Base-by-base conservation (phyloP, 2,329 filamentous ascomycete genomes). In the Cyclaneusma minus region DNA sequence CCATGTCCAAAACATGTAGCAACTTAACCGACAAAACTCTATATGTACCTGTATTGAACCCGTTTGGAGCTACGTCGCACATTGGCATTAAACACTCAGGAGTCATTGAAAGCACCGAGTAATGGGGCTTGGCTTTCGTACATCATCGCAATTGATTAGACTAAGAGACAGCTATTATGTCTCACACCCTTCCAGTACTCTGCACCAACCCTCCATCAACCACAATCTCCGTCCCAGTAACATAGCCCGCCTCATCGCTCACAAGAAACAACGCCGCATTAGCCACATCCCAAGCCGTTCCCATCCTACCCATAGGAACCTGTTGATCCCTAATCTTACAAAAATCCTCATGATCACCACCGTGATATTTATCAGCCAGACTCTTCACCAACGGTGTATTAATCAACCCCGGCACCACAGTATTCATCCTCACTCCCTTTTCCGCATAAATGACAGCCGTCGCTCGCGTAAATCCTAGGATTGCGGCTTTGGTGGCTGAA, bases 241-340 rank as follows among this genome's bases (percentile, higher is more conserved):
- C 60, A 40, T 75, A 75, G 18, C 50, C 55, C 3, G 68, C 63
- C 33, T 69, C 64, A 23, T 64, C 57, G 18, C 64, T 68, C 3
- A 56, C 67, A 29, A 75, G 49, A 35, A 70, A 74, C 8, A 64
- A 39, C 4, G 58, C 64, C 1, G 64, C 56, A 41, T 66, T 57
- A 0, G 66, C 63, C 4, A 73, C 62, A 43, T 74, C 69, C 50
- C 62, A 65, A 1, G 65, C 61, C 40, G 64, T 60, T 0, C 68
- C 68, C 58, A 73, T 70, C 17, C 47, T 51, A 0, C 66, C 66
- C 52, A 64, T 62, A 0, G 68, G 69, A 1, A 71, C 64, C 38
- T 71, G 66, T 5, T 45, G 46, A 27, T 68, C 56, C 32, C 68
- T 58, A 34, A 58, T 58, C 31, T 50, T 50, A 27, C 56, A 49